These are phyloP conservation scores for Kuraishia ogatae DNA, from an alignment of 805 yeast species.

Conservation along the genomic window DNA sequence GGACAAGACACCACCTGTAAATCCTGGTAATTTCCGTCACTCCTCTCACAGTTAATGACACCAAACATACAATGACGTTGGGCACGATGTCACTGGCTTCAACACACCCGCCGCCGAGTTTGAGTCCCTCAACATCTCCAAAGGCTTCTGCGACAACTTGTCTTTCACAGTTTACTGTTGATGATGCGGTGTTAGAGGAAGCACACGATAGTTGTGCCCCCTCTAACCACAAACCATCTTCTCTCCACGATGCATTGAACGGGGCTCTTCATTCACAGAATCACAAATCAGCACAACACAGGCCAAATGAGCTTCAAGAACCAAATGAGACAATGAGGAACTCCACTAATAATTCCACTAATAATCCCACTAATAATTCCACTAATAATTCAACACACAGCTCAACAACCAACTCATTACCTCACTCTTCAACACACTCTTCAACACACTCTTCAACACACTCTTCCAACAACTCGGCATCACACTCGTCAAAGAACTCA, in stretches of 20 bases:
- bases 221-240: background rate
- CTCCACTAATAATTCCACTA: no score
- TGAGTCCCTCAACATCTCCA: background rate
- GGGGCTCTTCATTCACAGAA: background rate
- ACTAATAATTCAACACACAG: no score
- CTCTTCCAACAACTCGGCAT: background rate
- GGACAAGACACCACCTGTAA: no score
- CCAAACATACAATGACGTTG: background rate
- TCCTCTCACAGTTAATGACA: background rate
- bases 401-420: background rate
- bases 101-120: background rate
- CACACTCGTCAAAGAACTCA: background rate
- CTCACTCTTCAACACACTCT: background rate
- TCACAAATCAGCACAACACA: background rate
- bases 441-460: background rate
- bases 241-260: background rate
- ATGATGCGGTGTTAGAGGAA: background rate
- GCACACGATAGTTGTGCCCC: background rate
- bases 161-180: background rate
- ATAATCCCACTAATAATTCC: no score
- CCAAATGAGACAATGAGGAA: no score
- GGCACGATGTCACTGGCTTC: background rate
- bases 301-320: no score
- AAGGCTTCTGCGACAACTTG: background rate
- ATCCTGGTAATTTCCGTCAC: no score